phyloP scores from a whole-genome alignment of 352 stramenopile genomes.

The Pythium guiyangense region DNA sequence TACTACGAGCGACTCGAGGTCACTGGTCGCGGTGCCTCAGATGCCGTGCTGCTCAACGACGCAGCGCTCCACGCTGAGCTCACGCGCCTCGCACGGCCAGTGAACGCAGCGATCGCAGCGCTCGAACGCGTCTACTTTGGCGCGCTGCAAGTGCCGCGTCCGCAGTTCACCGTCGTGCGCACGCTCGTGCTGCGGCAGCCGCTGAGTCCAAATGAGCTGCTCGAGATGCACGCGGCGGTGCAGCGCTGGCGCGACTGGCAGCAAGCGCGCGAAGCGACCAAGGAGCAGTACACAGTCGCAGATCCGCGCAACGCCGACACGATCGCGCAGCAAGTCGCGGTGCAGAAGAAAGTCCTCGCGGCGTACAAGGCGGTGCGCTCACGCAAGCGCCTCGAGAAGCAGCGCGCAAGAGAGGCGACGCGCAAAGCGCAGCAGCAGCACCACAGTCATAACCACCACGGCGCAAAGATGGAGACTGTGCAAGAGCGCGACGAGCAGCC shows the following conservation, averaged over 20 bases:
- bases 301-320: slow-evolving; percentile 50
- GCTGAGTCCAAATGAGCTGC: slow-evolving; percentile 22
- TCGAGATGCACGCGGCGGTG: slow-evolving; percentile 34
- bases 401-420: slow-evolving; percentile 45
- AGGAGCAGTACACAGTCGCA: slow-evolving; percentile 59
- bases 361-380: slow-evolving; percentile 61
- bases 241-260: slow-evolving; percentile 47
- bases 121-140: slow-evolving; percentile 22
- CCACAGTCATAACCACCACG: slow-evolving; percentile 13
- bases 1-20: slow-evolving; percentile 9
- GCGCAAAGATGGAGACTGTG: slow-evolving; percentile 56
- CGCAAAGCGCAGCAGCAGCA: slow-evolving; percentile 17
- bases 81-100: slow-evolving; percentile 22
- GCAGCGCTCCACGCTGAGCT: slow-evolving; percentile 30
- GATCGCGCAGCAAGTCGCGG: slow-evolving; percentile 36
- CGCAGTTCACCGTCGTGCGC: slow-evolving; percentile 43
- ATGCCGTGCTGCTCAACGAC: slow-evolving; percentile 31
- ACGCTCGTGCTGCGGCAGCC: slow-evolving; percentile 41
- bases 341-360: slow-evolving; percentile 68
- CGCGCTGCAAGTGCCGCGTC: slow-evolving; percentile 3
- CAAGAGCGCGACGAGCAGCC: slow-evolving; percentile 41
- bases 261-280: slow-evolving; percentile 43
- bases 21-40: no score
- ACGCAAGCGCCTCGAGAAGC: slow-evolving; percentile 54
- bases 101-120: slow-evolving; percentile 41